phyloP scores from a whole-genome alignment of 2,329 filamentous ascomycete species.

The Teratosphaeria nubilosa region DNA sequence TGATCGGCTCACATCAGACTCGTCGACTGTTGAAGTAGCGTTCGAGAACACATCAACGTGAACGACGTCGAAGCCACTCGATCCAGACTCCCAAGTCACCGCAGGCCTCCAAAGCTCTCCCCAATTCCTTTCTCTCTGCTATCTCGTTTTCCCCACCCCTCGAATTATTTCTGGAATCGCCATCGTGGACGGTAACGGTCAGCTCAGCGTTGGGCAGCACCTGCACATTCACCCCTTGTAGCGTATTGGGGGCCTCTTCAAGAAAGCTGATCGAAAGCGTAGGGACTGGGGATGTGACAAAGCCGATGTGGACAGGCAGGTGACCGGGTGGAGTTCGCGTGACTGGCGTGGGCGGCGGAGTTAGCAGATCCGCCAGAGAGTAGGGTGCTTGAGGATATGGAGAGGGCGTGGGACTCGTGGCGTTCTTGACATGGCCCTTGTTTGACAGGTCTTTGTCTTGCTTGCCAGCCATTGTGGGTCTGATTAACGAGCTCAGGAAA shows the following conservation, averaged over 20 bases:
- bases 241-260: constrained; percentile 33
- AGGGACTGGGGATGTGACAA: constrained; percentile 24
- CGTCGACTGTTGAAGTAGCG: neutral
- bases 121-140: constrained; percentile 26
- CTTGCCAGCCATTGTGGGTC: constrained; percentile 18
- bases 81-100: constrained; percentile 43
- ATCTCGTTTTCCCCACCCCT: constrained; percentile 22
- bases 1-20: neutral
- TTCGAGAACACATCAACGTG: neutral
- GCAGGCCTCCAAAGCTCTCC: constrained; percentile 35
- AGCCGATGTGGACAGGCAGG: constrained; percentile 23
- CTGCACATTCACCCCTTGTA: constrained; percentile 47
- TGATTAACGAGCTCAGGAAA: constrained; percentile 55
- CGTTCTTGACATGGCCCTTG: neutral
- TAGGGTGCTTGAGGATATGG: neutral
- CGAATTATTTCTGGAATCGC: constrained; percentile 4
- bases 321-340: neutral
- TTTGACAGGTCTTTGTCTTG: neutral
- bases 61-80: constrained; percentile 30
- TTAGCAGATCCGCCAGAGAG: constrained; percentile 9
- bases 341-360: constrained; percentile 1
- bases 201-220: constrained; percentile 52
- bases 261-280: constrained; percentile 18
- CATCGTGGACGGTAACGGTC: constrained; percentile 29
- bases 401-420: neutral